Evolutionary conservation across 2,329 filamentous ascomycete species (phyloP).

Genomic region (Sporothrix euskadiensis): DNA sequence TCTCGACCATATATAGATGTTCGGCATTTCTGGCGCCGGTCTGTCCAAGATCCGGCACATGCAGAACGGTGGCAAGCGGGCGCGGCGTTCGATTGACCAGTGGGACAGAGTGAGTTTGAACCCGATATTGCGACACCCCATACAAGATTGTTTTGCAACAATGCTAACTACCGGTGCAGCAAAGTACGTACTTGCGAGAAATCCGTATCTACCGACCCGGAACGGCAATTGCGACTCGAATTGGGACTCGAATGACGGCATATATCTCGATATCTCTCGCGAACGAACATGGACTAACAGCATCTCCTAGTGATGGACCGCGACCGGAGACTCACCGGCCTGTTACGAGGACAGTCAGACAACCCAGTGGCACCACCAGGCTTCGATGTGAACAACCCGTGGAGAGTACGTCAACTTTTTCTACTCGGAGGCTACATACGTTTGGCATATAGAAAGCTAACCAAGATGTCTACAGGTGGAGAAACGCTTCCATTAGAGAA

Average conservation of each 20-base stretch:
- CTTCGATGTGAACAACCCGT: constrained; percentile 64
- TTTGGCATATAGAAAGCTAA: constrained; percentile 21
- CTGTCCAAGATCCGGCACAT: constrained; percentile 57
- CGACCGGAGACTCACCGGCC: constrained; percentile 62
- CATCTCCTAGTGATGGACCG: constrained; percentile 62
- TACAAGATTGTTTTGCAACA: neutral
- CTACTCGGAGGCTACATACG: neutral
- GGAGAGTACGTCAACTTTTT: constrained; percentile 53
- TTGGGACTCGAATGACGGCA: neutral
- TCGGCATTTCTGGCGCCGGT: constrained; percentile 60
- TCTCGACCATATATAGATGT: constrained; percentile 54
- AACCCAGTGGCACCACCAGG: constrained; percentile 56
- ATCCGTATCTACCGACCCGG: neutral
- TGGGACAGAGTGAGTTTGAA: constrained; percentile 59
- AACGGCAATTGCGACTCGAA: neutral
- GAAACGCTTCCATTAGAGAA: constrained; percentile 50
- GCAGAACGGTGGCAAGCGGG: constrained; percentile 62
- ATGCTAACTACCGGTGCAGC: constrained; percentile 45
- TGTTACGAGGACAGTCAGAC: constrained; percentile 59
- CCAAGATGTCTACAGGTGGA: constrained; percentile 48
- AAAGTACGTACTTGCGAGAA: constrained; percentile 48
- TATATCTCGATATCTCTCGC: neutral
- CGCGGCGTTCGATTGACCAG: constrained; percentile 60
- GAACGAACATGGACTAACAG: neutral
- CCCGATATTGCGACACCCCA: too few species aligned